Evolutionary conservation across 2,329 filamentous ascomycete species (phyloP).

Genomic region (Talaromyces sp.): DNA sequence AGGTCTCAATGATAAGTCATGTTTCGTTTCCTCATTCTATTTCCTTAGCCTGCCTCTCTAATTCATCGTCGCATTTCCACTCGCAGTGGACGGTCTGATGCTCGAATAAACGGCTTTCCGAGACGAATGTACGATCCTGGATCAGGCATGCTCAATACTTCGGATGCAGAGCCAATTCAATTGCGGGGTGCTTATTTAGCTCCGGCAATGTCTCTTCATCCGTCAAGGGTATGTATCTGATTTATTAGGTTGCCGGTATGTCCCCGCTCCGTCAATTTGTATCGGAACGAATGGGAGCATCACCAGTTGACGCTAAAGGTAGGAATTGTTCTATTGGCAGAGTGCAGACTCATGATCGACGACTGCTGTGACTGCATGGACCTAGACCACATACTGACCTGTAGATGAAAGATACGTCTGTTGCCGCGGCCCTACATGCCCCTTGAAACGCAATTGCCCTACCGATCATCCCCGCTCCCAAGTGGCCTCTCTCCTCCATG

Average conservation of each 20-base stretch:
- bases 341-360: background rate
- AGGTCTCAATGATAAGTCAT: background rate
- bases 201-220: background rate
- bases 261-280: background rate
- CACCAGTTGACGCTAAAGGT: background rate
- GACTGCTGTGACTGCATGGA: background rate
- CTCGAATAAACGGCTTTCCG: background rate
- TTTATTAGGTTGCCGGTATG: background rate
- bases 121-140: background rate
- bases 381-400: background rate
- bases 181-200: background rate
- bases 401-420: background rate
- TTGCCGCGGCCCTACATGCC: background rate
- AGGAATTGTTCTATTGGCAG: background rate
- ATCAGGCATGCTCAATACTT: background rate
- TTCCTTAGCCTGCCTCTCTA: background rate
- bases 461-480: no score
- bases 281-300: background rate
- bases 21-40: background rate
- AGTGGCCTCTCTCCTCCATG: no score
- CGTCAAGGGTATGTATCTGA: background rate
- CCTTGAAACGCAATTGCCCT: no score
- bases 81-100: background rate
- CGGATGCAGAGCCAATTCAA: background rate
- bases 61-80: background rate